These are phyloP conservation scores for Trichophyton rubrum DNA, from an alignment of 2,329 filamentous ascomycete species.

Conservation along the genomic window DNA sequence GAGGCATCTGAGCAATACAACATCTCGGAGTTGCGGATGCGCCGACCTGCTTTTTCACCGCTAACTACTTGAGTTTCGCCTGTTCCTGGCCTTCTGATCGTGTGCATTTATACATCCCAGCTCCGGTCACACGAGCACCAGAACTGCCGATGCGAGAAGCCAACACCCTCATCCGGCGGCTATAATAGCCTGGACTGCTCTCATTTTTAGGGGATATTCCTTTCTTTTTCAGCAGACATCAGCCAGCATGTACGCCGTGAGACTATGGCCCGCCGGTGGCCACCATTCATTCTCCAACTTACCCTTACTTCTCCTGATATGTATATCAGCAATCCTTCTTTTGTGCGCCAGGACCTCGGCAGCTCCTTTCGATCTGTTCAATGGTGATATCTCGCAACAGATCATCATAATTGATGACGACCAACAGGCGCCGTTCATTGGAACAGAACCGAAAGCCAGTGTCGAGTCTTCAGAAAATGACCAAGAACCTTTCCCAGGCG, in stretches of 20 bases:
- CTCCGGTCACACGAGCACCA: neutral
- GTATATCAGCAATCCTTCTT: neutral
- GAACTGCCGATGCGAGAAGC: neutral
- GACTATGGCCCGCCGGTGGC: neutral
- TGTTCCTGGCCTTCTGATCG: neutral
- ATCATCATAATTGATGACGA: neutral
- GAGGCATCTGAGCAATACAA: neutral
- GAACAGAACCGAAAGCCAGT: neutral
- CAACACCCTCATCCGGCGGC: neutral
- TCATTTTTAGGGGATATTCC: neutral
- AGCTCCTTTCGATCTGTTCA: neutral
- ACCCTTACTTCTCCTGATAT: neutral
- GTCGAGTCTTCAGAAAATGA: constrained; percentile 10
- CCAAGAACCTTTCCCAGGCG: constrained; percentile 16
- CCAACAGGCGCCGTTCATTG: neutral
- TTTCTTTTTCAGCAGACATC: neutral
- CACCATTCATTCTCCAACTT: neutral
- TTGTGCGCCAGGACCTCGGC: neutral
- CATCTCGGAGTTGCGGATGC: neutral
- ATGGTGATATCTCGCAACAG: neutral
- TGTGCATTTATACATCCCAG: neutral
- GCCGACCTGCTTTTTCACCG: neutral
- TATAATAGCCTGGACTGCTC: neutral
- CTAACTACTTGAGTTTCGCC: neutral
- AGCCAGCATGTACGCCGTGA: neutral